Percentiles rank a stretch among this genome's conserved stretches.
These are phyloP conservation scores for Sporothrix sp. DNA, from an alignment of 2,329 filamentous ascomycete species.

Conservation along the genomic window DNA sequence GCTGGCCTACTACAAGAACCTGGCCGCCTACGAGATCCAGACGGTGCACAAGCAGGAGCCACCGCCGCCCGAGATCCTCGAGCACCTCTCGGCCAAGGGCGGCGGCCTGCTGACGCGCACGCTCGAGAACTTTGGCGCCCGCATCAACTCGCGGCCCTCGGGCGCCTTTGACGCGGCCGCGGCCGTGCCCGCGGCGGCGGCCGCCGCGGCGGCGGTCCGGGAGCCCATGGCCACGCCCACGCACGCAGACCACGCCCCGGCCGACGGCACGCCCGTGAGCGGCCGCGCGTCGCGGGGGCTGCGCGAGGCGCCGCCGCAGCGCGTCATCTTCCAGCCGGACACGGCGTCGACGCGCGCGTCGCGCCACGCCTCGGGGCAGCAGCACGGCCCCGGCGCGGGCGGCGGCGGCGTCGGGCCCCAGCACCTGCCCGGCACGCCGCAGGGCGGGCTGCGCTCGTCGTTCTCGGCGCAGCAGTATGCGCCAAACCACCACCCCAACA, in stretches of 20 bases:
- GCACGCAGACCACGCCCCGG: constrained; percentile 38
- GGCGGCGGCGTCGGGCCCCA: constrained; percentile 20
- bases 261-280: constrained; percentile 34
- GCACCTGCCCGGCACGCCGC: constrained; percentile 14
- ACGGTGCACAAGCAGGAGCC: constrained; percentile 70
- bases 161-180: constrained; percentile 7
- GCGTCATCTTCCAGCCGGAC: constrained; percentile 78
- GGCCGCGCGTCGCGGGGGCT: constrained; percentile 54
- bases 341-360: constrained; percentile 54
- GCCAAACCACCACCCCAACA: constrained; percentile 1
- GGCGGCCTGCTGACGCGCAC: constrained; percentile 70
- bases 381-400: constrained; percentile 27
- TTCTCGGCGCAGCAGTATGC: constrained; percentile 13
- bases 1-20: constrained; percentile 80
- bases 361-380: constrained; percentile 45
- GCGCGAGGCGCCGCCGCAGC: constrained; percentile 73
- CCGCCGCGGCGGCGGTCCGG: constrained; percentile 35
- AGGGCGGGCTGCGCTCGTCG: constrained; percentile 18
- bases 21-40: constrained; percentile 78
- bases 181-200: no score
- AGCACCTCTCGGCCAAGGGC: constrained; percentile 78
- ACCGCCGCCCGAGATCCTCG: constrained; percentile 78
- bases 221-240: constrained; percentile 46
- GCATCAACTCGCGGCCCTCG: constrained; percentile 32
- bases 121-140: constrained; percentile 56